Evolutionary conservation across 1,139 yeast genomes (phyloP).

Genomic region (Debaryomyces psychrophilus): DNA sequence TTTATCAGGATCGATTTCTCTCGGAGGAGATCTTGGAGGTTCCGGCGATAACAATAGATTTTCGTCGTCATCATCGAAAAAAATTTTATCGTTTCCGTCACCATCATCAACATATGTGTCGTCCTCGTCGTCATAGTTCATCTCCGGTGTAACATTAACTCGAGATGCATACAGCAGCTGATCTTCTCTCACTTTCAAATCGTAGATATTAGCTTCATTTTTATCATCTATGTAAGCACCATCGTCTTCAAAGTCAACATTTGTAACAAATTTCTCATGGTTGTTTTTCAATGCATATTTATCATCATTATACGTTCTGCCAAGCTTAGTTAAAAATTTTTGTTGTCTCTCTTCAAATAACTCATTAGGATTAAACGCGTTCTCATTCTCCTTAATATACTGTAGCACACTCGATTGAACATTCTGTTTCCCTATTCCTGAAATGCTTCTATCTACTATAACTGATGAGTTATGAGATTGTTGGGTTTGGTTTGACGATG

Average conservation of each 20-base stretch:
- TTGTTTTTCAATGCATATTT: constrained; percentile 6
- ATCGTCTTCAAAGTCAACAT: constrained; percentile 12
- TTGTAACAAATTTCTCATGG: constrained; percentile 8
- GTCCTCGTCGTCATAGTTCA: constrained; percentile 16
- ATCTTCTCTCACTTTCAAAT: neutral
- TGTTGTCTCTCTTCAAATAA: constrained; percentile 41
- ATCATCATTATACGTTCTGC: constrained; percentile 29
- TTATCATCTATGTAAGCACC: neutral
- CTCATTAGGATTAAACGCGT: constrained; percentile 23
- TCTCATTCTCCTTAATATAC: constrained; percentile 29
- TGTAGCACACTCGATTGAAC: constrained; percentile 35
- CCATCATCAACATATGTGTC: constrained; percentile 12
- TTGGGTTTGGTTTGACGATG: constrained; percentile 30
- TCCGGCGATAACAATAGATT: constrained; percentile 49
- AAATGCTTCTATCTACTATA: constrained; percentile 30
- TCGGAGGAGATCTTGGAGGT: constrained; percentile 80
- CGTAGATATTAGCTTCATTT: neutral
- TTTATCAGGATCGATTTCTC: constrained; percentile 80
- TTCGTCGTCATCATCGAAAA: constrained; percentile 24
- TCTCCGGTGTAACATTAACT: neutral
- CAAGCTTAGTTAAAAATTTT: constrained; percentile 36
- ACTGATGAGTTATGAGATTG: constrained; percentile 32
- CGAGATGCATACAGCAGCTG: neutral
- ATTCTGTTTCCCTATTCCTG: constrained; percentile 35
- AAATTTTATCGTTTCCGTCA: constrained; percentile 20